Base-by-base conservation (phyloP, 2,329 filamentous ascomycete species). In the Alternaria solani region DNA sequence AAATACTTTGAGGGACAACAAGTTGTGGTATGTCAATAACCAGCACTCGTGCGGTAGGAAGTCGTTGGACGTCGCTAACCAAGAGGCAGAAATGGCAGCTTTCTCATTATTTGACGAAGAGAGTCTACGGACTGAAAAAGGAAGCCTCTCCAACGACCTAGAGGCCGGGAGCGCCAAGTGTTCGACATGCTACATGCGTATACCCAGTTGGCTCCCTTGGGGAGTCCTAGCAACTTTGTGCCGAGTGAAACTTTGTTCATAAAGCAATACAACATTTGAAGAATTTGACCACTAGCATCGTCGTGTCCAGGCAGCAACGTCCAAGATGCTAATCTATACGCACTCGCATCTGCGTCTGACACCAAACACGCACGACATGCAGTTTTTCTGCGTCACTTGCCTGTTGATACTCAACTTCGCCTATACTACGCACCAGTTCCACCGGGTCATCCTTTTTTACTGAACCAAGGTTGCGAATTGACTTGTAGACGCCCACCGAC, bases 401-500 rank as follows among this genome's bases (percentile, higher is more conserved):
- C 25, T 64, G 48, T 8, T 51, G 55, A 47, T 55, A 67, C 30
- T 73, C 71, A 7, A 34, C 55, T 39, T 72, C 62, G 1, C 67
- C 69, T 18, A 69, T 25, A 12, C 55, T 59, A 14, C 52, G 55
- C 2, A 68, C 64, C 5, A 64, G 16, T 7, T 67, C 62, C 5
- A 26, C 54, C 0, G 64, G 63, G n/a, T 61, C 53, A 12, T 69
- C 49, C 14, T 63, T 63, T 18, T 65, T 58, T 1, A 57, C 42
- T 14, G 59, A 41, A 30, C 64, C 64, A 26, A 72, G 59, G 2
- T 57, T 62, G n/a, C 61, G 79, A 0, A 83, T 73, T 69, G 89
- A 84, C 70, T 88, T 89, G 32, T 86, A 83, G 0, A 89, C 69
- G 0, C 89, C 89, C 66, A 89, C 87, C 46, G 88, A 79, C 0